Percentiles rank a stretch among this genome's conserved stretches.
phyloP scores from a whole-genome alignment of 2,329 filamentous ascomycete genomes.

The Exophiala bonariae region DNA sequence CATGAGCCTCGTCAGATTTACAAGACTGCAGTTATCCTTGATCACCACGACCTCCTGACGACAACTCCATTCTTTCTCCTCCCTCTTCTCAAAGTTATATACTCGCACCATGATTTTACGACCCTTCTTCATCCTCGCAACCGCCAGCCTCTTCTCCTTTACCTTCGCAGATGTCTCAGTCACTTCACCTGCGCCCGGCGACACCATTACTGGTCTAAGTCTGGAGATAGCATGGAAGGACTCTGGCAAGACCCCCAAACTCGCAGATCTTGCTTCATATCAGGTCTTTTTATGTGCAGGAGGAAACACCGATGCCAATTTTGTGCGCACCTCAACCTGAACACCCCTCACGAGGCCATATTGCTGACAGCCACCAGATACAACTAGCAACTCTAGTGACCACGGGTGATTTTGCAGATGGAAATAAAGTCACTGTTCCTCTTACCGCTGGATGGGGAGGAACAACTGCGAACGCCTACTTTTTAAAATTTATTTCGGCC shows the following conservation, averaged over 20 bases:
- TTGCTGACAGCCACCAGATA: conserved; percentile 34
- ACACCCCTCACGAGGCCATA: conserved; percentile 1
- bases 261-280: conserved; percentile 55
- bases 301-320: conserved; percentile 51
- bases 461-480: conserved; percentile 53
- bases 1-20: too few relatives aligned
- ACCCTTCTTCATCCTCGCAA: conserved; percentile 13
- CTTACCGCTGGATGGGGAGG: conserved; percentile 46
- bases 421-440: conserved; percentile 45
- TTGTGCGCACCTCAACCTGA: conserved; percentile 37
- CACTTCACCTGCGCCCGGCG: conserved; percentile 53
- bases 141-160: conserved; percentile 12
- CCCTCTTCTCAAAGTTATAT: not conserved
- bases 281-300: conserved; percentile 62
- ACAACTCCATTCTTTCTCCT: not conserved
- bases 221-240: conserved; percentile 60
- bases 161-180: conserved; percentile 56
- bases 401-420: conserved; percentile 37
- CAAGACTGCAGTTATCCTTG: not conserved
- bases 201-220: conserved; percentile 49
- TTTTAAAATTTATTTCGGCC: conserved; percentile 59
- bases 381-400: conserved; percentile 42
- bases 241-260: conserved; percentile 49
- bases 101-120: conserved; percentile 21
- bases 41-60: not conserved